phyloP scores from a whole-genome alignment of 2,329 filamentous ascomycete species.

The Trichoderma sp. region DNA sequence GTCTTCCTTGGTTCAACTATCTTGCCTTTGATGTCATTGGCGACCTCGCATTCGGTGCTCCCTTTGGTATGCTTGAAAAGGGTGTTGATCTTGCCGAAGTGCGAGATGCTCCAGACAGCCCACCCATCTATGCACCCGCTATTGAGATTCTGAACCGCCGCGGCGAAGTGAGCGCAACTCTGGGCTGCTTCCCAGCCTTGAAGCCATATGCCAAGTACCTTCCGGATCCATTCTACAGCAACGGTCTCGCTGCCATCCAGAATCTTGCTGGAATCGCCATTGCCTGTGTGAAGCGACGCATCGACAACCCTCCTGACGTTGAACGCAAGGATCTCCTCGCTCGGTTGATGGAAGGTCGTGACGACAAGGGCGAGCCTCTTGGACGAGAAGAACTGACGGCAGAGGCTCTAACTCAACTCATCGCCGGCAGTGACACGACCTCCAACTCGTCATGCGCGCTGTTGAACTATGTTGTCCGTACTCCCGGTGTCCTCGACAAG shows the following conservation, averaged over 20 bases:
- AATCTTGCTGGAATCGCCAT: conserved; percentile 86
- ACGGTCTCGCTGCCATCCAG: conserved; percentile 71
- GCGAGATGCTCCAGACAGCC: conserved; percentile 56
- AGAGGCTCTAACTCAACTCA: conserved; percentile 85
- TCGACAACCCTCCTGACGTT: conserved; percentile 65
- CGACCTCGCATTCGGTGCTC: conserved; percentile 51
- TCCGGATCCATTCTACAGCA: conserved; percentile 76
- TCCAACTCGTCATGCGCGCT: conserved; percentile 81
- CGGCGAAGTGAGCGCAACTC: conserved; percentile 78
- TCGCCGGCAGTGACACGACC: conserved; percentile 74
- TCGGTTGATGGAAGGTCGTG: conserved; percentile 80
- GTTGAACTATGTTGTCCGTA: conserved; percentile 70
- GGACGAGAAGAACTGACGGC: conserved; percentile 79
- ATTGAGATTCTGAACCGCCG: conserved; percentile 86
- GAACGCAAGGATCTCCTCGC: conserved; percentile 77
- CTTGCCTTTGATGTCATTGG: conserved; percentile 54
- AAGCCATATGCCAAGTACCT: conserved; percentile 79
- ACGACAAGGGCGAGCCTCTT: conserved; percentile 73
- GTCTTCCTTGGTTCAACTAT: conserved; percentile 68
- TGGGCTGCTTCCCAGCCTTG: conserved; percentile 71
- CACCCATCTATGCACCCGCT: conserved; percentile 69
- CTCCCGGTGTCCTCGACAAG: conserved; percentile 68
- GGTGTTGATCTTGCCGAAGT: conserved; percentile 77
- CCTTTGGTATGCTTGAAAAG: conserved; percentile 67
- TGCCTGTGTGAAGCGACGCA: conserved; percentile 71